phyloP scores from a whole-genome alignment of 2,329 filamentous ascomycete species.

The Paecilomyces niveus region DNA sequence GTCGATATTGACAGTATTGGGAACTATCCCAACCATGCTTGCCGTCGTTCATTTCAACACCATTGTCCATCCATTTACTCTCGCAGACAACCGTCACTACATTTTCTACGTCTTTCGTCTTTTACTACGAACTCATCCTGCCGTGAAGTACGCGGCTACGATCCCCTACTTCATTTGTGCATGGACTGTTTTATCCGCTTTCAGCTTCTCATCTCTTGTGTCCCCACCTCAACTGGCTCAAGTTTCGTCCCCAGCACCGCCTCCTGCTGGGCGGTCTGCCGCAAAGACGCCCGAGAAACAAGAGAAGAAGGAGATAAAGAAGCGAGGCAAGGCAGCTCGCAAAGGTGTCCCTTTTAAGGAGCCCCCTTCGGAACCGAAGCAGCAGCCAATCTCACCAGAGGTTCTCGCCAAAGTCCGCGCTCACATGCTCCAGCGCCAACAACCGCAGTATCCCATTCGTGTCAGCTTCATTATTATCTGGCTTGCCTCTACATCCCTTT shows the following conservation, averaged over 20 bases:
- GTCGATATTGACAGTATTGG: constrained; percentile 26
- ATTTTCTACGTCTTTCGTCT: constrained; percentile 94
- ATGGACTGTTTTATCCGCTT: constrained; percentile 59
- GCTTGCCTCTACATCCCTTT: constrained; percentile 65
- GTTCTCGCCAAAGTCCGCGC: constrained; percentile 21
- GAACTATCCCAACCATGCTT: constrained; percentile 37
- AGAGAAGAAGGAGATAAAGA: constrained; percentile 14
- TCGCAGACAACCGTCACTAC: constrained; percentile 95
- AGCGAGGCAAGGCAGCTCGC: constrained; percentile 13
- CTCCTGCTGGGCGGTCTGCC: constrained; percentile 9
- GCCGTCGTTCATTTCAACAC: constrained; percentile 71
- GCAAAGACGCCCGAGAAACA: constrained; percentile 8
- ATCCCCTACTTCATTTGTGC: constrained; percentile 64
- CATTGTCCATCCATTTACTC: constrained; percentile 87
- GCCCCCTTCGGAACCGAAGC: constrained; percentile 8
- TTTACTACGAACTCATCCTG: constrained; percentile 59
- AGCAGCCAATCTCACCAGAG: constrained; percentile 19
- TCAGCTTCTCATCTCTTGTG: constrained; percentile 41
- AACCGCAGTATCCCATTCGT: constrained; percentile 20
- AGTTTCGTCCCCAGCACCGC: constrained; percentile 5
- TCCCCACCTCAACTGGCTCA: constrained; percentile 13
- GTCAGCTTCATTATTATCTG: constrained; percentile 53
- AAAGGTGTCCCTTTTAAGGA: constrained; percentile 2
- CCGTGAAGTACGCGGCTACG: constrained; percentile 60
- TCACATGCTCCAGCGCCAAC: constrained; percentile 23